Conservation (phyloP, 1,284 basidiomycete genomes). For the Mycena citricolor region DNA sequence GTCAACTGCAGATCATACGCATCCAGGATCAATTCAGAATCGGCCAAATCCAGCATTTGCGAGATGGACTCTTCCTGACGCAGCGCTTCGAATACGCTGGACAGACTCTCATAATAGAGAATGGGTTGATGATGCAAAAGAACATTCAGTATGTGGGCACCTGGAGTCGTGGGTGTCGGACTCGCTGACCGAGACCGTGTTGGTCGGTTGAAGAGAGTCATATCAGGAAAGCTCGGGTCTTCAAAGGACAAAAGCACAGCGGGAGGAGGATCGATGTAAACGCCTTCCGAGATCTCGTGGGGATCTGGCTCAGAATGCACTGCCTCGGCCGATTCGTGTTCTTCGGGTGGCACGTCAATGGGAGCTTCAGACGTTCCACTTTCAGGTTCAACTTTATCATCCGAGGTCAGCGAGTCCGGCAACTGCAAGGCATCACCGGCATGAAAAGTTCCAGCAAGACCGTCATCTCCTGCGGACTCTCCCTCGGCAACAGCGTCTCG, state of each 20-base stretch:
- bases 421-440: no score
- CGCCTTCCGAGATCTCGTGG: constrained; percentile 67
- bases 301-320: constrained; percentile 40
- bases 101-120: constrained; percentile 72
- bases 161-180: constrained; percentile 34
- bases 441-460: no score
- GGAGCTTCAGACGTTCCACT: no score
- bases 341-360: no score
- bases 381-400: no score
- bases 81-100: constrained; percentile 64
- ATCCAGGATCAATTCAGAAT: constrained; percentile 65
- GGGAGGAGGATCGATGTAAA: constrained; percentile 75
- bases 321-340: no score
- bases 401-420: no score
- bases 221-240: constrained; percentile 41
- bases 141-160: constrained; percentile 37
- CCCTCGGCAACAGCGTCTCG: no score
- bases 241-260: constrained; percentile 58
- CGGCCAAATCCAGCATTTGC: constrained; percentile 44
- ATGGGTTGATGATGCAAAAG: constrained; percentile 62
- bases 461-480: no score
- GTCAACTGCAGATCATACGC: constrained; percentile 64
- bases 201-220: constrained; percentile 61
- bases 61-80: constrained; percentile 57
- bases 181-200: constrained; percentile 31